Percentiles rank a stretch among this genome's conserved stretches.
Evolutionary conservation across 108 stramenopile species (phyloP).

Genomic region (Mayamaea pseudoterrestris): DNA sequence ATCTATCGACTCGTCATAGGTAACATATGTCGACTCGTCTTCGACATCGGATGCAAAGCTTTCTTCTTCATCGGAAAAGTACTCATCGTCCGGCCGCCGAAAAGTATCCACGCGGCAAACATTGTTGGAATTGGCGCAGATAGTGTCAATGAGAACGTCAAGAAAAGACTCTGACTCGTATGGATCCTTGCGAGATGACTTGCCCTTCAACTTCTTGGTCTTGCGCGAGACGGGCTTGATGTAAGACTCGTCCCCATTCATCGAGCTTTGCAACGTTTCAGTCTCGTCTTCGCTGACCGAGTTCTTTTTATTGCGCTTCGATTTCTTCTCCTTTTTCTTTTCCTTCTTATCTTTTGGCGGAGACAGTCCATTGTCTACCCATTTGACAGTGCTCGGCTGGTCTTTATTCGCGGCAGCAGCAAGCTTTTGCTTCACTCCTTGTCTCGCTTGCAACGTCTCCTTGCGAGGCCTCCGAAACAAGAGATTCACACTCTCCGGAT

Average conservation of each 20-base stretch:
- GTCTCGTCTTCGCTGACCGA: slow-evolving; percentile 5
- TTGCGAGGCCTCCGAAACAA: slow-evolving; percentile 70
- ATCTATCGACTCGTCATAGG: slow-evolving; percentile 37
- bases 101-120: slow-evolving; percentile 46
- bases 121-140: slow-evolving; percentile 61
- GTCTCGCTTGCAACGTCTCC: slow-evolving; percentile 26
- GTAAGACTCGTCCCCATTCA: slow-evolving; percentile 3
- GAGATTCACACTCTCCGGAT: slow-evolving; percentile 68
- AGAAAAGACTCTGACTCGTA: slow-evolving; percentile 69
- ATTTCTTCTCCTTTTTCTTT: slow-evolving; percentile 5
- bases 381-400: slow-evolving; percentile 4
- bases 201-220: slow-evolving; percentile 25
- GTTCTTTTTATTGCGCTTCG: slow-evolving; percentile 1
- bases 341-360: slow-evolving; percentile 6
- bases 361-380: slow-evolving; percentile 1
- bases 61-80: slow-evolving; percentile 16
- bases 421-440: slow-evolving; percentile 33
- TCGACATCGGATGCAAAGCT: slow-evolving; percentile 19
- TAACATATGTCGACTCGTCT: slow-evolving; percentile 70
- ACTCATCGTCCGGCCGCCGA: slow-evolving; percentile 50
- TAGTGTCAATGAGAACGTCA: slow-evolving; percentile 75
- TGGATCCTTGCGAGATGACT: slow-evolving; percentile 27
- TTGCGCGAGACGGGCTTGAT: neutral
- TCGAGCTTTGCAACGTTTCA: slow-evolving; percentile 4
- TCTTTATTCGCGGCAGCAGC: slow-evolving; percentile 9